These are phyloP conservation scores for Alternaria incomplexa DNA, from an alignment of 2,329 filamentous ascomycete species.

Conservation along the genomic window DNA sequence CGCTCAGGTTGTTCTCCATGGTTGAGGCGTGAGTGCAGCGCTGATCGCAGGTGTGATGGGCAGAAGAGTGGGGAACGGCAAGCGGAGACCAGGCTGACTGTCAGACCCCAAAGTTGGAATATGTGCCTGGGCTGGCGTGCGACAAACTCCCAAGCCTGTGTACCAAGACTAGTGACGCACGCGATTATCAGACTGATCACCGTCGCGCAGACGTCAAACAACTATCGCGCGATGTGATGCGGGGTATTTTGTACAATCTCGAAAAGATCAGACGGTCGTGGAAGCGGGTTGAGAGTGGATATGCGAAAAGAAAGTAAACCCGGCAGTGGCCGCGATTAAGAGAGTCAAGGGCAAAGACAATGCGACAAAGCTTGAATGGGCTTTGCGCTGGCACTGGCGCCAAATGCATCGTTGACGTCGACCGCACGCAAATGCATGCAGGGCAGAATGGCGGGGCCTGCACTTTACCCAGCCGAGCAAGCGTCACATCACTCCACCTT, in stretches of 20 bases:
- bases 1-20: slow-evolving; percentile 51
- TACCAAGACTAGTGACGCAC: slow-evolving; percentile 5
- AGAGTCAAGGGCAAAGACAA: background rate
- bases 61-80: background rate
- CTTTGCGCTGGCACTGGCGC: background rate
- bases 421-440: background rate
- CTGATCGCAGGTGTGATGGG: background rate
- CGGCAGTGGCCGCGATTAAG: background rate
- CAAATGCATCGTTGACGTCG: background rate
- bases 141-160: background rate
- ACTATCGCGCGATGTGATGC: background rate
- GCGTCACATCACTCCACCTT: background rate
- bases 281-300: background rate
- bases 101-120: background rate
- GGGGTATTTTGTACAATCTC: background rate
- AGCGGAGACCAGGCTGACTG: background rate
- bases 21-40: background rate
- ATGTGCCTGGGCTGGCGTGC: too few relatives aligned
- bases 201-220: background rate
- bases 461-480: background rate
- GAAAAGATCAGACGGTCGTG: background rate
- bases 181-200: background rate
- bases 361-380: background rate
- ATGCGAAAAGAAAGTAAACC: background rate
- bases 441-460: background rate